Conservation (phyloP, 192 early-diverging fungal genomes). For the Umbelopsis isabellina region DNA sequence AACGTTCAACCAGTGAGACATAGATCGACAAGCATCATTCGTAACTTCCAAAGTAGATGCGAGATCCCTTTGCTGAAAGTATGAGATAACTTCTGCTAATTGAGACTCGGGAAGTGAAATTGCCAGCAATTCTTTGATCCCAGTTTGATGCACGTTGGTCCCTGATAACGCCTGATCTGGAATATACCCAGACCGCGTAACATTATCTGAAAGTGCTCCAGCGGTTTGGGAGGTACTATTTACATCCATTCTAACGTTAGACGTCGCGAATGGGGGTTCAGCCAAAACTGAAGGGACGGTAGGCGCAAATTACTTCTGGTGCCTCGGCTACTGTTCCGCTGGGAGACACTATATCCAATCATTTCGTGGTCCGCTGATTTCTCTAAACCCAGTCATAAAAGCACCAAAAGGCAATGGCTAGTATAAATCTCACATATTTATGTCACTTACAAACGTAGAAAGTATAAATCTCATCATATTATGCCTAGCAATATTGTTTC, state of each 20-base stretch:
- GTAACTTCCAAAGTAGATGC: not conserved
- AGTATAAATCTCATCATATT: no score
- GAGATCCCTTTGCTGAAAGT: not conserved
- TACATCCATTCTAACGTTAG: conserved; percentile 12
- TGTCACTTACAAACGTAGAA: no score
- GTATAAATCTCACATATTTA: no score
- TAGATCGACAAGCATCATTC: not conserved
- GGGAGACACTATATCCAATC: conserved; percentile 4
- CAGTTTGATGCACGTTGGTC: not conserved
- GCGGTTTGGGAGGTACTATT: conserved; percentile 6
- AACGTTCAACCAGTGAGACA: conserved; percentile 54
- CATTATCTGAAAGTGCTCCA: not conserved
- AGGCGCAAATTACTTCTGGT: not conserved
- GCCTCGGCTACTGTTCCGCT: conserved; percentile 20
- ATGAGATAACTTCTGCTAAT: not conserved
- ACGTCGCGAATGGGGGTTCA: conserved; percentile 16
- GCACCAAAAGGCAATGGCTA: not conserved
- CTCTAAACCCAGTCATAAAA: not conserved
- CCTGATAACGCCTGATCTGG: conserved; percentile 10
- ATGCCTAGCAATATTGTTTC: no score
- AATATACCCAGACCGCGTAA: not conserved
- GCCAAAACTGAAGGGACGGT: not conserved
- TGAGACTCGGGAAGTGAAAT: conserved; percentile 9
- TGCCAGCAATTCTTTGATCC: conserved; percentile 20
- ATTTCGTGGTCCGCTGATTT: conserved; percentile 20